A percentile compares a stretch with the other conserved stretches of the same genome.
Evolutionary conservation across 805 yeast species (phyloP).

Genomic region (Saturnispora bothae): DNA sequence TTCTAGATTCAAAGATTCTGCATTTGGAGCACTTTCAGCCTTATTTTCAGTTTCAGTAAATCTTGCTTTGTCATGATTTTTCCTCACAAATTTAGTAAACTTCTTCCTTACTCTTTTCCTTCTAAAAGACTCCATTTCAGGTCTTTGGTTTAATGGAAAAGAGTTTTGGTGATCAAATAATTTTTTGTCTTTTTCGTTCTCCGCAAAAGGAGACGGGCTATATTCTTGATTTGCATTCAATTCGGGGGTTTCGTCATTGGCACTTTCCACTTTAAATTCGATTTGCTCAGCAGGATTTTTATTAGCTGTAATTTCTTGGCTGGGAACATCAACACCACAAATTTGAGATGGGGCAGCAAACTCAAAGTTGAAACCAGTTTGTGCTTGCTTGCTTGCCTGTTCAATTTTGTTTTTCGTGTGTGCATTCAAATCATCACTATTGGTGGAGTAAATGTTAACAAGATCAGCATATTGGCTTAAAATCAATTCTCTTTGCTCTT

Average conservation of each 20-base stretch:
- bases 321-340: background rate
- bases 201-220: background rate
- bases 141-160: background rate
- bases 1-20: background rate
- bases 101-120: background rate
- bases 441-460: background rate
- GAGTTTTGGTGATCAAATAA: too few relatives aligned
- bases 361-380: slow-evolving; percentile 13
- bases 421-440: background rate
- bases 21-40: background rate
- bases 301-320: background rate
- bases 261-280: background rate
- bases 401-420: too few relatives aligned
- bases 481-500: slow-evolving; percentile 13
- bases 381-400: background rate
- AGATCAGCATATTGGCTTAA: slow-evolving; percentile 5
- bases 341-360: slow-evolving; percentile 16
- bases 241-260: background rate
- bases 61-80: background rate
- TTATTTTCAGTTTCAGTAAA: background rate
- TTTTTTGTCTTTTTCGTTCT: too few relatives aligned
- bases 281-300: background rate
- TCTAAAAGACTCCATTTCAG: background rate
- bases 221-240: background rate
- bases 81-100: background rate